Evolutionary conservation across 2,329 filamentous ascomycete species (phyloP), one percentile per base, ranked within the genome.

Genomic region (Clonostachys chloroleuca): DNA sequence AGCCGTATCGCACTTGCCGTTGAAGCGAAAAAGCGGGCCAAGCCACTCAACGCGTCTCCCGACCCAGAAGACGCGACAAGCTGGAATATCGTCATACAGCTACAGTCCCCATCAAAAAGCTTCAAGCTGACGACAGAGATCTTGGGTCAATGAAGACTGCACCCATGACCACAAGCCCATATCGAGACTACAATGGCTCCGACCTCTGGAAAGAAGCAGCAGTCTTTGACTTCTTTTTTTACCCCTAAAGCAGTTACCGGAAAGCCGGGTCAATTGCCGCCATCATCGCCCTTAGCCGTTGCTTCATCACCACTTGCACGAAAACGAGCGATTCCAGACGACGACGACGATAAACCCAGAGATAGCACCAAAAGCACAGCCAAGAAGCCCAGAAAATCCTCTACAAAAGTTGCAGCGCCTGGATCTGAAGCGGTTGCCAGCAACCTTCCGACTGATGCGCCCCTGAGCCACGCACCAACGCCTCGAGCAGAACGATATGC

Each of bases 151-250:
- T 30, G 24, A 30, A 30, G 24, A 30, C 24, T 30, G 24, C 24
- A 30, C 24, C 24, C 24, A 30, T 30, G 24, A 30, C 24, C 24
- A 30, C 24, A 30, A 30, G 24, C 24, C 24, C 24, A 30, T 10
- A 30, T 10, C 24, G 24, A 30, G 3, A 30, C 16, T 43, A 49
- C 40, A 34, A 69, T 69, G 66, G 56, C 66, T 17, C 64, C 66
- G 10, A 54, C 69, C 0, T 55, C 67, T 30, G 69, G 64, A 47
- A 87, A 86, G 66, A 88, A 86, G 57, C 89, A 96, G 61, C 80
- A 86, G 54, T 89, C 89, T 1, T 85, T 96, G 51, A 94, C 89
- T 4, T 92, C 84, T 60, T 95, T 95, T 68, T 95, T 95, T 63
- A 80, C 83, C 1, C 82, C 81, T 13, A 84, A 78, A 52, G 69